Evolutionary conservation across 2,329 filamentous ascomycete genomes (phyloP).

Genomic region (Aureobasidium zeae): DNA sequence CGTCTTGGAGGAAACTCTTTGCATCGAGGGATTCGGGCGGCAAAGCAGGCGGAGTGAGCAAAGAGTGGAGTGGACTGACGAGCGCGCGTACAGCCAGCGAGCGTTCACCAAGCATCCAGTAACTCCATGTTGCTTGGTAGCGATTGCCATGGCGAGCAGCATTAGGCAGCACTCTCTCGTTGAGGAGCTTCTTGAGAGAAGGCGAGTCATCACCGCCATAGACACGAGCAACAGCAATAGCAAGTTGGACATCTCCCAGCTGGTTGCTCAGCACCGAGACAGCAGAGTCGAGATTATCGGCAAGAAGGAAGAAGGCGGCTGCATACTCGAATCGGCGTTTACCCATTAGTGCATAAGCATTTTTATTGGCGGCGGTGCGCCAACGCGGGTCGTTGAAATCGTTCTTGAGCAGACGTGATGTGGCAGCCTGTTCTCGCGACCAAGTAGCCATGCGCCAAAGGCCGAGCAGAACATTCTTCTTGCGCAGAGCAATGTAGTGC

Average conservation of each 20-base stretch:
- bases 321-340: constrained; percentile 90
- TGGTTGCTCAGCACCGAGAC: constrained; percentile 80
- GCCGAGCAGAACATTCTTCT: constrained; percentile 82
- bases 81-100: constrained; percentile 78
- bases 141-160: constrained; percentile 76
- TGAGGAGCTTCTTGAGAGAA: constrained; percentile 62
- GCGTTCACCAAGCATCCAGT: constrained; percentile 76
- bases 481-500: constrained; percentile 78
- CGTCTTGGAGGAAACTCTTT: constrained; percentile 77
- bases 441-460: constrained; percentile 92
- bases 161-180: constrained; percentile 67
- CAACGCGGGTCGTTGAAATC: constrained; percentile 83
- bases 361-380: constrained; percentile 84
- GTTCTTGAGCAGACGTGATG: constrained; percentile 71
- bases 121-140: constrained; percentile 93
- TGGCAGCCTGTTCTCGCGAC: constrained; percentile 76
- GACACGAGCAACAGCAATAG: constrained; percentile 75
- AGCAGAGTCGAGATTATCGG: constrained; percentile 74
- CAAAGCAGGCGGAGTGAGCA: constrained; percentile 59
- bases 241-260: constrained; percentile 79
- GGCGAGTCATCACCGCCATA: constrained; percentile 79
- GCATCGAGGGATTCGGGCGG: constrained; percentile 55
- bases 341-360: constrained; percentile 89
- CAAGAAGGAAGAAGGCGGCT: constrained; percentile 89
- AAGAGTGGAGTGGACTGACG: constrained; percentile 57